Conservation (phyloP, 2,329 filamentous ascomycete species). For the Cylindrodendrum hubeiense region DNA sequence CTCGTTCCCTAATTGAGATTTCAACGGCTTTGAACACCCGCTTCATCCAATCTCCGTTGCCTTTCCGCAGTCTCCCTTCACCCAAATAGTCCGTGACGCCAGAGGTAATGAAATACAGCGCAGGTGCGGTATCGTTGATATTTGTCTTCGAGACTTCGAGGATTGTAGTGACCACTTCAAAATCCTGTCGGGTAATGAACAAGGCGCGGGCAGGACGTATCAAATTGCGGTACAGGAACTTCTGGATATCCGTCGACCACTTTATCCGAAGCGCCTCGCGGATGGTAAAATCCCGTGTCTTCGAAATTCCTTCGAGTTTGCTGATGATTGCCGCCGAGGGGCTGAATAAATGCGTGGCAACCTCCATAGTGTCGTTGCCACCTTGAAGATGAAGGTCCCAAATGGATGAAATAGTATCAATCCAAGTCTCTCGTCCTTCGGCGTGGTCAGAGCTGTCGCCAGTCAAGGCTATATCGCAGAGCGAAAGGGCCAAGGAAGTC, state of each 20-base stretch:
- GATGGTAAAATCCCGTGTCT: slow-evolving; percentile 25
- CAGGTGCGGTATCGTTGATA: slow-evolving; percentile 54
- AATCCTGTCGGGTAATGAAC: slow-evolving; percentile 58
- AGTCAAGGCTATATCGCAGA: slow-evolving; percentile 58
- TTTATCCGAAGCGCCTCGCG: slow-evolving; percentile 34
- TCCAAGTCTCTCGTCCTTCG: slow-evolving; percentile 60
- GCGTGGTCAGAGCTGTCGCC: slow-evolving; percentile 47
- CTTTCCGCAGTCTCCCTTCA: slow-evolving; percentile 48
- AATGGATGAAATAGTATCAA: slow-evolving; percentile 58
- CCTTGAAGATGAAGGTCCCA: slow-evolving; percentile 69
- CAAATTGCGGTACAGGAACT: slow-evolving; percentile 63
- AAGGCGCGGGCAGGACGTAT: slow-evolving; percentile 63
- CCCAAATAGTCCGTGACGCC: slow-evolving; percentile 39
- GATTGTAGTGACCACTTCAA: slow-evolving; percentile 56
- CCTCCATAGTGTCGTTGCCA: slow-evolving; percentile 59
- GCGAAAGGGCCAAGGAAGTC: slow-evolving; percentile 58
- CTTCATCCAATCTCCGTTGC: slow-evolving; percentile 54
- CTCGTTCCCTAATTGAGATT: slow-evolving; percentile 35
- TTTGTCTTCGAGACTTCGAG: slow-evolving; percentile 54
- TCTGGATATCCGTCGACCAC: slow-evolving; percentile 62
- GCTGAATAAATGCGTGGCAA: slow-evolving; percentile 61
- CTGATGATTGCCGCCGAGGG: slow-evolving; percentile 54
- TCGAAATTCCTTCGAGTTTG: slow-evolving; percentile 51
- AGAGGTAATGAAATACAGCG: slow-evolving; percentile 59
- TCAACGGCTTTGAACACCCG: slow-evolving; percentile 51